Conservation (phyloP, 441 rosid species). For the Adansonia grandidieri region DNA sequence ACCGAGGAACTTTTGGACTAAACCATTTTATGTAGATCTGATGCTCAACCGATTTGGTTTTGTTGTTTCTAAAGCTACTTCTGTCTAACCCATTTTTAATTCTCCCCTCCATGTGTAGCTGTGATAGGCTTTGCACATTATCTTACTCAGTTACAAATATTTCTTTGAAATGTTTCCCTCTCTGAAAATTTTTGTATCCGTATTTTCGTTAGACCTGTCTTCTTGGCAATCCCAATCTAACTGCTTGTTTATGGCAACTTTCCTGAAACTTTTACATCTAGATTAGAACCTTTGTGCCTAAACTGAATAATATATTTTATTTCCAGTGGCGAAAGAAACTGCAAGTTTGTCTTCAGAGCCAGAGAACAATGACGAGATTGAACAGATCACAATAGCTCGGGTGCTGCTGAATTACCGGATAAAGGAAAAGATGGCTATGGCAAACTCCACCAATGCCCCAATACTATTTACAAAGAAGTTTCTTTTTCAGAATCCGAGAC, state of each 20-base stretch:
- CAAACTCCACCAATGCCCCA: slow-evolving; percentile 54
- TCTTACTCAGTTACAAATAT: neutral
- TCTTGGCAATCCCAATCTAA: no score
- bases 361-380: slow-evolving; percentile 84
- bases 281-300: slow-evolving; percentile 11
- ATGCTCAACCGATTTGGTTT: neutral
- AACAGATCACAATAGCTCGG: slow-evolving; percentile 85
- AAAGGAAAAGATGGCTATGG: slow-evolving; percentile 76
- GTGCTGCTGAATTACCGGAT: slow-evolving; percentile 69
- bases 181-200: neutral
- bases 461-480: slow-evolving; percentile 75
- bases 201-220: no score
- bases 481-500: slow-evolving; percentile 63
- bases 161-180: neutral
- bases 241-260: no score
- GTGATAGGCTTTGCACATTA: neutral
- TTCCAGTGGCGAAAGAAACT: slow-evolving; percentile 93
- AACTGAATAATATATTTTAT: slow-evolving; percentile 24
- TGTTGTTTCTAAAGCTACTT: neutral
- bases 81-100: neutral
- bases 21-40: neutral
- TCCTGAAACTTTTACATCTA: no score
- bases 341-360: slow-evolving; percentile 74
- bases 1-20: neutral
- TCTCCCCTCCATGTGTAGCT: neutral